phyloP scores from a whole-genome alignment of 2,329 filamentous ascomycete species.

The Verticillium alfalfae region DNA sequence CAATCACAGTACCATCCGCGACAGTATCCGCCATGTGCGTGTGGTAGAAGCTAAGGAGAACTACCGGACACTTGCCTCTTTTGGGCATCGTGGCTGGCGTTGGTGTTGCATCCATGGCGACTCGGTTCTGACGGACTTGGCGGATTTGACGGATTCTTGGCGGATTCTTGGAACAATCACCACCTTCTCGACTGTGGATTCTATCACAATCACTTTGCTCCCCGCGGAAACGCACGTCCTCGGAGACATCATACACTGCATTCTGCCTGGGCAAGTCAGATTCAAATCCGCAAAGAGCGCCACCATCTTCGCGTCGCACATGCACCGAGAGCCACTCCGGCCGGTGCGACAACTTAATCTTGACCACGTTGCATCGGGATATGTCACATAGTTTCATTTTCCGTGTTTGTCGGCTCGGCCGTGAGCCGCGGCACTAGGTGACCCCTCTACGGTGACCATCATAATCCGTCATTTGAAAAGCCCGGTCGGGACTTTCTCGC shows the following conservation, averaged over 20 bases:
- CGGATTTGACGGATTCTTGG: constrained; percentile 1
- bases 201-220: too few species aligned
- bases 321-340: background rate
- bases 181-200: background rate
- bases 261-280: too few species aligned
- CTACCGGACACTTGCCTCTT: background rate
- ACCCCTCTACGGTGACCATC: background rate
- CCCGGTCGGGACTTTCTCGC: background rate
- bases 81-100: background rate
- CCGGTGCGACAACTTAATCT: background rate
- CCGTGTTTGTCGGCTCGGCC: background rate
- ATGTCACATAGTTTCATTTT: background rate
- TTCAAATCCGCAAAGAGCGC: background rate
- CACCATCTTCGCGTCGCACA: background rate
- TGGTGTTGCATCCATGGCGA: background rate
- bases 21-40: background rate
- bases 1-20: background rate
- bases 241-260: background rate
- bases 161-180: background rate
- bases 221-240: background rate
- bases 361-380: background rate
- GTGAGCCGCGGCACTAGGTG: background rate
- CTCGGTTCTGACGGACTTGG: background rate
- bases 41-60: background rate
- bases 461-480: background rate